These are phyloP conservation scores for Boletus rubropictus DNA, from an alignment of 768 basidiomycete species.

Conservation along the genomic window DNA sequence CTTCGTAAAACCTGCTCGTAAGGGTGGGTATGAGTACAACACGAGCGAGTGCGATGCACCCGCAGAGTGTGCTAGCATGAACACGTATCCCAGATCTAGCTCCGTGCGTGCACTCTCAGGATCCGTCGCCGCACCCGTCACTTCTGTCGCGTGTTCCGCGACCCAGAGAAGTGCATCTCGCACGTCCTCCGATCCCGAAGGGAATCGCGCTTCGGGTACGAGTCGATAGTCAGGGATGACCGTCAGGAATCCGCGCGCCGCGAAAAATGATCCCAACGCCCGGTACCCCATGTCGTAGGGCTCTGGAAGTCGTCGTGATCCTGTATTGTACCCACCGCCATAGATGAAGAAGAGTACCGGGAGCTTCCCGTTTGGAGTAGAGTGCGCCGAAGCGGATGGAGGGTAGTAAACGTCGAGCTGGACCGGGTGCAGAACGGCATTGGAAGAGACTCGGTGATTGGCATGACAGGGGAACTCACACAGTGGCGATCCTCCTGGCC, in stretches of 20 bases:
- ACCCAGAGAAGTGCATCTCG: conserved; percentile 57
- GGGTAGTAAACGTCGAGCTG: conserved; percentile 71
- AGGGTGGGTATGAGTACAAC: conserved; percentile 32
- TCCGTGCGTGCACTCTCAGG: conserved; percentile 6
- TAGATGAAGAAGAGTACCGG: conserved; percentile 62
- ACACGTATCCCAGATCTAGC: conserved; percentile 40
- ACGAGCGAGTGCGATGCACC: conserved; percentile 50
- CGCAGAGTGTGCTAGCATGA: conserved; percentile 57
- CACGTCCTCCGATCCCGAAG: conserved; percentile 50
- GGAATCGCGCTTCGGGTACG: conserved; percentile 51
- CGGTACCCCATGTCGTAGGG: conserved; percentile 49
- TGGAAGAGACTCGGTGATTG: neutral
- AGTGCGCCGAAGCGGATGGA: conserved; percentile 19
- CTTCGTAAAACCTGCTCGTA: conserved; percentile 32
- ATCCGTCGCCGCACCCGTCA: conserved; percentile 7
- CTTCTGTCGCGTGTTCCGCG: conserved; percentile 30
- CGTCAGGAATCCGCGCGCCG: conserved; percentile 52
- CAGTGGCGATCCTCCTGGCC: conserved; percentile 41
- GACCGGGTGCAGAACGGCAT: neutral
- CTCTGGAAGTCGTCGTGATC: conserved; percentile 42
- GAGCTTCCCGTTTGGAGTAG: conserved; percentile 25
- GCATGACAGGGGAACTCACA: conserved; percentile 7
- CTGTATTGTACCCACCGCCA: conserved; percentile 57
- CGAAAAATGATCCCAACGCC: conserved; percentile 58
- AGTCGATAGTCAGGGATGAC: conserved; percentile 67